phyloP scores from a whole-genome alignment of 1,284 basidiomycete genomes.

The Schizophyllum commune region DNA sequence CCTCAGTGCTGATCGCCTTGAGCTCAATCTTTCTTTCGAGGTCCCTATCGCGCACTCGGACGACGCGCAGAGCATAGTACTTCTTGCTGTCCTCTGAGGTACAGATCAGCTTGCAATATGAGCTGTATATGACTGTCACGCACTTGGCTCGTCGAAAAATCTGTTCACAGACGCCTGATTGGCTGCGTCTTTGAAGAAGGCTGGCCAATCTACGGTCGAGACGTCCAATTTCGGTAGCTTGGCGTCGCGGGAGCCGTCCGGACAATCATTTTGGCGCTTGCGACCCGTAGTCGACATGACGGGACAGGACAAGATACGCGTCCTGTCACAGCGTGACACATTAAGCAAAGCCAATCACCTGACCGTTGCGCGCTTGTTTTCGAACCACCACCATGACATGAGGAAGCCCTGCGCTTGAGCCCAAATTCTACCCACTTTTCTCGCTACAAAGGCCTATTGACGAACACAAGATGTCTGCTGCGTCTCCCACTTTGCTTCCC shows the following conservation, averaged over 20 bases:
- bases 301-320: neutral
- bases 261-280: neutral
- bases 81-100: neutral
- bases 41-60: neutral
- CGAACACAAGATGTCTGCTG: slow-evolving; percentile 35
- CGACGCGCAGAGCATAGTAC: neutral
- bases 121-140: neutral
- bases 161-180: neutral
- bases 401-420: neutral
- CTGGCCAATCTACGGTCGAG: neutral
- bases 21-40: neutral
- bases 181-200: neutral
- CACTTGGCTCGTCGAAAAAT: neutral
- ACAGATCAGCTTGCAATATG: neutral
- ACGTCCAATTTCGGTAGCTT: neutral
- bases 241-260: neutral
- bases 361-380: neutral
- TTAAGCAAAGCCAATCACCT: neutral
- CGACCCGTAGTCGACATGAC: neutral
- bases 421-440: neutral
- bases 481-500: slow-evolving; percentile 62
- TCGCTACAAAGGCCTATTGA: neutral
- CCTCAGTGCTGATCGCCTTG: neutral
- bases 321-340: neutral
- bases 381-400: neutral